Conservation (phyloP, 2,329 filamentous ascomycete species). For the Trichoderma atroviride region DNA sequence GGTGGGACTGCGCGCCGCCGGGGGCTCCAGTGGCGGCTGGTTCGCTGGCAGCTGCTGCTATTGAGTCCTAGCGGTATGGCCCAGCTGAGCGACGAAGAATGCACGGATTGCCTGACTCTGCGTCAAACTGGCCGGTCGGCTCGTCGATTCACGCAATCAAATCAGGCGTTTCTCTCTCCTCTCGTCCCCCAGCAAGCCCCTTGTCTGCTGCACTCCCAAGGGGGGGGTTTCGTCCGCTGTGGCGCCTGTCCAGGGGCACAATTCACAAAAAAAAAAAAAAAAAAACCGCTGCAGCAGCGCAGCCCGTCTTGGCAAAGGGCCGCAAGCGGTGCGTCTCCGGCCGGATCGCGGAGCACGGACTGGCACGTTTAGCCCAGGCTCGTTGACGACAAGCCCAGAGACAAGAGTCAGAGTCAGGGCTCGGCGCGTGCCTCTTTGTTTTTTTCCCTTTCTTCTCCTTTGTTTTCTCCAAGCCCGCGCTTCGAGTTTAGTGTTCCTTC, state of each 20-base stretch:
- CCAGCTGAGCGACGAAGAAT: not conserved
- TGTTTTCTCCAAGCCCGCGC: not conserved
- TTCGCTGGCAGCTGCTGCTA: not conserved
- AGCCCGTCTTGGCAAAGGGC: slow-evolving; percentile 1
- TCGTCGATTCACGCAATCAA: not conserved
- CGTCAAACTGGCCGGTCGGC: not conserved
- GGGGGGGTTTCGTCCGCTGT: slow-evolving; percentile 24
- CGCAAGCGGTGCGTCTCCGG: not conserved
- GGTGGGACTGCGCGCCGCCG: slow-evolving; percentile 1
- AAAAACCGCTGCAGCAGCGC: not conserved
- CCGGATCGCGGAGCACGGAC: not conserved
- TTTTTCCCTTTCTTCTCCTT: not conserved
- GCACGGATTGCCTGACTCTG: not conserved
- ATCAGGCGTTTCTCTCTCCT: not conserved
- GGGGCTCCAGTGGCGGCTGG: slow-evolving; percentile 5
- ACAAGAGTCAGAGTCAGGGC: not conserved
- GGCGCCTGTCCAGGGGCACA: slow-evolving; percentile 19
- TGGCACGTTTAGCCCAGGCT: not conserved
- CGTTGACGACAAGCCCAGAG: not conserved
- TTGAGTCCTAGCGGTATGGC: not conserved
- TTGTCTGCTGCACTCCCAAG: slow-evolving; percentile 23
- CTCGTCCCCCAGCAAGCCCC: not conserved
- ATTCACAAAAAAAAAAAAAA: not conserved
- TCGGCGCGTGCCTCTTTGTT: not conserved
- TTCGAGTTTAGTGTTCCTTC: slow-evolving; percentile 7